These are phyloP conservation scores for Megacollybia marginata DNA, from an alignment of 768 basidiomycete genomes.

Conservation along the genomic window DNA sequence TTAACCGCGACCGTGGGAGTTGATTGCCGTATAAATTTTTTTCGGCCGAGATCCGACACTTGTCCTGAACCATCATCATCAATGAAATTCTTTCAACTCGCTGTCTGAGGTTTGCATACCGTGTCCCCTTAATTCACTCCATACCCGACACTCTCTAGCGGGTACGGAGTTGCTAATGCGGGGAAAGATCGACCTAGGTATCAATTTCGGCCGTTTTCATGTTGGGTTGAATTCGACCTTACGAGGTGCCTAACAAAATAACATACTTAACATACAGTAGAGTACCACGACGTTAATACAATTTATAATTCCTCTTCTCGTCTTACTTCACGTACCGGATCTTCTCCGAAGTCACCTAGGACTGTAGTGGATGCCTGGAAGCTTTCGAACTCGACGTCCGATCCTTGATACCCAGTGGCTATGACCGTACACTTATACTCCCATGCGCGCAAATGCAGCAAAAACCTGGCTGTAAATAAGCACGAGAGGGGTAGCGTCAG, in stretches of 20 bases:
- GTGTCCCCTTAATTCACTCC: conserved; percentile 32
- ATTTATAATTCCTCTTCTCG: not conserved
- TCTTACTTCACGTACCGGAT: not conserved
- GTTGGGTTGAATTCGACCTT: conserved; percentile 38
- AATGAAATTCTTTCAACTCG: not conserved
- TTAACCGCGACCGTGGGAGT: not conserved
- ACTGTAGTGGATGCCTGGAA: not conserved
- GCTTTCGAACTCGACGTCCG: not conserved
- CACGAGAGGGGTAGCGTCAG: not conserved
- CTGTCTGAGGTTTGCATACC: not conserved
- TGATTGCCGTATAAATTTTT: not conserved
- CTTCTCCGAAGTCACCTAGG: not conserved
- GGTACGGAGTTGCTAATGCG: conserved; percentile 43
- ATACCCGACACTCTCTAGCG: conserved; percentile 33
- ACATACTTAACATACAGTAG: too few relatives aligned
- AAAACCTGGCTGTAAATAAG: not conserved
- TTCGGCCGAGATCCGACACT: not conserved
- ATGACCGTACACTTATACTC: not conserved
- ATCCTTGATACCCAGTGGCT: not conserved
- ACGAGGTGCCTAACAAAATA: conserved; percentile 62
- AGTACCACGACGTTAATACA: not conserved
- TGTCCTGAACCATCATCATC: not conserved
- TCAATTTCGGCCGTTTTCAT: conserved; percentile 51
- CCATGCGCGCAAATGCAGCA: not conserved
- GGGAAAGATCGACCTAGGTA: conserved; percentile 41